A percentile compares a stretch with the other conserved stretches of the same genome.
Conservation (phyloP, 2,329 filamentous ascomycete genomes). For the Rosellinia necatrix region DNA sequence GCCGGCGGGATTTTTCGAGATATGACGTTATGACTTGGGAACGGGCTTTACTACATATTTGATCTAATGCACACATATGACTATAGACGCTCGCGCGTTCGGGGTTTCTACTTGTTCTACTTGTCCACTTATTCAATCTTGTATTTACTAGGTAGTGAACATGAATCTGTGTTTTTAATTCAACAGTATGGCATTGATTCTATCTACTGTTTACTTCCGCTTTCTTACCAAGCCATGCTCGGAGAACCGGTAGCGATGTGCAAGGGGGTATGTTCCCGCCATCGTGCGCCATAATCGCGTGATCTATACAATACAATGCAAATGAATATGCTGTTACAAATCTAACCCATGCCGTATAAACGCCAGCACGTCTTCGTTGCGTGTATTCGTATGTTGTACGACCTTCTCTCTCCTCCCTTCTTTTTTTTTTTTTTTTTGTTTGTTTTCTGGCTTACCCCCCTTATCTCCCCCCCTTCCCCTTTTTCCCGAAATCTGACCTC, state of each 20-base stretch:
- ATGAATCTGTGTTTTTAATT: neutral
- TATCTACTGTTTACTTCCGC: too few species aligned
- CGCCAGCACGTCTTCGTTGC: neutral
- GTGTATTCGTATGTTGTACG: too few species aligned
- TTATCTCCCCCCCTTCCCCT: too few species aligned
- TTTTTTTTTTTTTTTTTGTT: too few species aligned
- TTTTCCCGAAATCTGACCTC: too few species aligned
- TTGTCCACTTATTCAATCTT: neutral
- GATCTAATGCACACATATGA: conserved; percentile 7
- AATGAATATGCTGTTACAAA: conserved; percentile 8
- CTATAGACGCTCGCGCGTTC: too few species aligned
- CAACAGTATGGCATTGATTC: too few species aligned
- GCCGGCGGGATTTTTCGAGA: conserved; percentile 1
- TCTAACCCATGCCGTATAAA: conserved; percentile 6
- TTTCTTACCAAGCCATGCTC: neutral
- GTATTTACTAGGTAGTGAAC: neutral
- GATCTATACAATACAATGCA: conserved; percentile 12
- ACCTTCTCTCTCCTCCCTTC: too few species aligned
- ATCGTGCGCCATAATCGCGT: conserved; percentile 24
- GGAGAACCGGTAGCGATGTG: neutral
- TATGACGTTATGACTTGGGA: conserved; percentile 16
- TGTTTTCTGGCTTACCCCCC: too few species aligned
- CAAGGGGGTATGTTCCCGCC: conserved; percentile 21
- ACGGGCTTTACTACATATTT: conserved; percentile 1
- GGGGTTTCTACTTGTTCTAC: neutral